phyloP scores from a whole-genome alignment of 1,284 basidiomycete species.

The Tremellales sp. region DNA sequence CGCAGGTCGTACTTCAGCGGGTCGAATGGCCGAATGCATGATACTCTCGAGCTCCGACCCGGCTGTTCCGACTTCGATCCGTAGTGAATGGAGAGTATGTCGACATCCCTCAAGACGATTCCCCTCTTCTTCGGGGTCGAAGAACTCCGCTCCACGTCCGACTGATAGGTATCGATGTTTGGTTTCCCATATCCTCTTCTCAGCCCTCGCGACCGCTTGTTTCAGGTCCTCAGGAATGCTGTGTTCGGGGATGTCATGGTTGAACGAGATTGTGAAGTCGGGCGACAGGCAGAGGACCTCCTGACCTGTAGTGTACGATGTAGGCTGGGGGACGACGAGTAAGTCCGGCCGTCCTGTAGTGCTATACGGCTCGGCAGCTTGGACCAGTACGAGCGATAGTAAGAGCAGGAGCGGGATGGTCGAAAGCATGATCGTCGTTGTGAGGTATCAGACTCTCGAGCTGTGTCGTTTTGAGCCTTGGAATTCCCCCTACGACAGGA shows the following conservation, averaged over 20 bases:
- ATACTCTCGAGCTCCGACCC: too few relatives aligned
- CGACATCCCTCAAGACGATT: neutral
- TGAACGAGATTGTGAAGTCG: constrained; percentile 1
- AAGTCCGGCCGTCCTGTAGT: too few relatives aligned
- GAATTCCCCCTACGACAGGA: too few relatives aligned
- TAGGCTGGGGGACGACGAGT: constrained; percentile 45
- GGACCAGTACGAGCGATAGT: too few relatives aligned
- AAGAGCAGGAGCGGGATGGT: too few relatives aligned
- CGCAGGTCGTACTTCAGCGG: constrained; percentile 14
- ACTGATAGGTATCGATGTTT: neutral
- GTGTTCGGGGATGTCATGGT: neutral
- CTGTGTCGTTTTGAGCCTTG: too few relatives aligned
- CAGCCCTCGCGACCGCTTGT: neutral
- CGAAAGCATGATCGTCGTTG: too few relatives aligned
- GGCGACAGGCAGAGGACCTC: constrained; percentile 47
- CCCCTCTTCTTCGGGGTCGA: neutral
- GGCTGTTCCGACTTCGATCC: too few relatives aligned
- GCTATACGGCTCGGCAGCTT: too few relatives aligned
- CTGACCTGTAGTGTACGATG: constrained; percentile 53
- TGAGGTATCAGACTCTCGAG: too few relatives aligned
- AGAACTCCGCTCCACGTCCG: neutral
- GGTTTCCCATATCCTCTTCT: neutral
- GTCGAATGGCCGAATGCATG: neutral
- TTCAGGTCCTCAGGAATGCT: constrained; percentile 3
- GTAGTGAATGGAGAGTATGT: too few relatives aligned